Evolutionary conservation across 768 basidiomycete genomes (phyloP).

Genomic region (Mycena kentingensis): DNA sequence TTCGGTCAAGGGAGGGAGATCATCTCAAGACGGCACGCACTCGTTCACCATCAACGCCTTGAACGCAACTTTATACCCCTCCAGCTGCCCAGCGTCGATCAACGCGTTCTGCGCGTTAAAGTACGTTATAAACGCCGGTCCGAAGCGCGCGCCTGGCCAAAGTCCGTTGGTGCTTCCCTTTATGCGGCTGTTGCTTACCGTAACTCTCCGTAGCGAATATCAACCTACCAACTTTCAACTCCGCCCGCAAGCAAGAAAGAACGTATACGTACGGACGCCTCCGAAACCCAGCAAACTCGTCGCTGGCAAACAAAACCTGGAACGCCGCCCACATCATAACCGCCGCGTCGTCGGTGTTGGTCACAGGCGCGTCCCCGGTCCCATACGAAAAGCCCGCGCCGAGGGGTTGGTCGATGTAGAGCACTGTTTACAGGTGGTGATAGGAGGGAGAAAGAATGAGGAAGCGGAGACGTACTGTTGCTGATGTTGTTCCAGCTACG

Average conservation of each 20-base stretch:
- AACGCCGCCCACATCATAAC: constrained; percentile 47
- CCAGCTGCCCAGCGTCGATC: constrained; percentile 35
- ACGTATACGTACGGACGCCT: constrained; percentile 39
- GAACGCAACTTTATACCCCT: constrained; percentile 40
- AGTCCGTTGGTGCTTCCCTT: not conserved
- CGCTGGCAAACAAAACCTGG: constrained; percentile 46
- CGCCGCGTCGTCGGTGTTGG: constrained; percentile 42
- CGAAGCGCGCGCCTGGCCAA: constrained; percentile 30
- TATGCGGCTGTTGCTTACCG: constrained; percentile 36
- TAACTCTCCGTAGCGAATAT: constrained; percentile 51
- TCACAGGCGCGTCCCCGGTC: constrained; percentile 31
- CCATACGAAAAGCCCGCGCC: constrained; percentile 50
- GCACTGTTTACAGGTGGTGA: constrained; percentile 36
- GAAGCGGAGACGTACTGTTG: constrained; percentile 50
- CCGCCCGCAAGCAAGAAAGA: not conserved
- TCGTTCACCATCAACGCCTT: constrained; percentile 48
- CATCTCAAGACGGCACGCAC: constrained; percentile 21
- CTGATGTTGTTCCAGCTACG: constrained; percentile 52
- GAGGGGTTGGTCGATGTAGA: constrained; percentile 53
- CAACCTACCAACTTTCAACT: too few relatives aligned
- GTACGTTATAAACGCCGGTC: constrained; percentile 46
- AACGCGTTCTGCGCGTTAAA: constrained; percentile 46
- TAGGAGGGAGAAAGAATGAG: constrained; percentile 26
- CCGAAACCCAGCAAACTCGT: constrained; percentile 39
- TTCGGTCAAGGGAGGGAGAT: not conserved